Evolutionary conservation across 306 rosid species (phyloP).

Genomic region (Urtica urens): DNA sequence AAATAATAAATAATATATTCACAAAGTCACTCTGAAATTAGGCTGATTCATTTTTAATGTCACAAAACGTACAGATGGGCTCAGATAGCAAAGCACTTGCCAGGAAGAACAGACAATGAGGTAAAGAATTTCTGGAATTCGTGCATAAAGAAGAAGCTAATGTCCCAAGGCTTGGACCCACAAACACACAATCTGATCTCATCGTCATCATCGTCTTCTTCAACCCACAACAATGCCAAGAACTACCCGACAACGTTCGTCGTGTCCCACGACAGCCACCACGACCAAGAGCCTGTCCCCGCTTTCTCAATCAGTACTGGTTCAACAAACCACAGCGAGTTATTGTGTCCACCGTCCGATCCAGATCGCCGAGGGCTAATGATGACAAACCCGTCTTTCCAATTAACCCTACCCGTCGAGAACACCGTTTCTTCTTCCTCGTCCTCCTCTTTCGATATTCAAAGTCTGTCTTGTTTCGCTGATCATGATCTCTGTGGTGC

Average conservation of each 20-base stretch:
- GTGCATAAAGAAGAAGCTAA: slow-evolving; percentile 42
- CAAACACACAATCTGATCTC: slow-evolving; percentile 36
- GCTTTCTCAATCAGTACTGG: slow-evolving; percentile 9
- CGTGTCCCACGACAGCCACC: slow-evolving; percentile 9
- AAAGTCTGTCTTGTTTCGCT: slow-evolving; percentile 1
- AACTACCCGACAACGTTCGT: neutral
- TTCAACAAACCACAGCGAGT: neutral
- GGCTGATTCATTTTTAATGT: too few relatives aligned
- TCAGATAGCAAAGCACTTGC: slow-evolving; percentile 42
- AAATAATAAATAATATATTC: too few relatives aligned
- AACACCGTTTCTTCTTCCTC: slow-evolving; percentile 26
- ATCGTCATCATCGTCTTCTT: neutral
- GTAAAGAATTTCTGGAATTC: slow-evolving; percentile 53
- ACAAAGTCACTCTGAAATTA: too few relatives aligned
- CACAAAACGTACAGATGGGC: slow-evolving; percentile 33
- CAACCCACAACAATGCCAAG: neutral
- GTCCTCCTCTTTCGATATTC: slow-evolving; percentile 10
- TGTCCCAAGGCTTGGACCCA: slow-evolving; percentile 44
- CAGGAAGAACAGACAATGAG: slow-evolving; percentile 53
- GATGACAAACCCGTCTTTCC: neutral
- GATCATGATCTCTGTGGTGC: slow-evolving; percentile 13
- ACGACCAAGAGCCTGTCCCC: slow-evolving; percentile 9
- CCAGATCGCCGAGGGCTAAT: neutral
- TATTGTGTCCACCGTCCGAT: too few relatives aligned
- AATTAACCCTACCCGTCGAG: neutral